These are phyloP conservation scores for Thecaphora thlaspeos DNA, from an alignment of 1,284 basidiomycete genomes.

Conservation along the genomic window DNA sequence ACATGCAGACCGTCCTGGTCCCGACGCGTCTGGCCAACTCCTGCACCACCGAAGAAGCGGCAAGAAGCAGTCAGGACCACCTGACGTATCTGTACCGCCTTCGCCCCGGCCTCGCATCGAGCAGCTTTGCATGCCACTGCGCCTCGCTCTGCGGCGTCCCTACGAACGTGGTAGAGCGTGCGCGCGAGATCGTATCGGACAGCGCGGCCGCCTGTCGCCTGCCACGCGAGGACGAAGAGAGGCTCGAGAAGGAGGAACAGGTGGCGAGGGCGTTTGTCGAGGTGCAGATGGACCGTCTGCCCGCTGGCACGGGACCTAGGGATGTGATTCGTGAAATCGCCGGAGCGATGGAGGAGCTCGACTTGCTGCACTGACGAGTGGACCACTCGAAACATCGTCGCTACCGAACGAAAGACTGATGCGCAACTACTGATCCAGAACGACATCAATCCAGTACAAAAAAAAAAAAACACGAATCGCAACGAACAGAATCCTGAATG, in stretches of 20 bases:
- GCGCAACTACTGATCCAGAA: too few species aligned
- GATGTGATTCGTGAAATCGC: too few species aligned
- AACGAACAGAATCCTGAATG: too few species aligned
- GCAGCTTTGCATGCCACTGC: constrained; percentile 27
- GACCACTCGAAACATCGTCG: too few species aligned
- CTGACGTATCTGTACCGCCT: constrained; percentile 32
- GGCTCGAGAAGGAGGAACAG: constrained; percentile 6
- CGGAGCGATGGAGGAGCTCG: too few species aligned
- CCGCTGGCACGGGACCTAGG: background rate
- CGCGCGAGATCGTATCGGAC: constrained; percentile 10
- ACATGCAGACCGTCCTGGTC: constrained; percentile 33
- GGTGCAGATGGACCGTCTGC: constrained; percentile 8
- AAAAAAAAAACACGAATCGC: background rate
- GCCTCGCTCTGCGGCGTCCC: constrained; percentile 32
- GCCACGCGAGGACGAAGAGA: constrained; percentile 6
- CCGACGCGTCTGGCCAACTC: constrained; percentile 9
- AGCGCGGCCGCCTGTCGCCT: constrained; percentile 12
- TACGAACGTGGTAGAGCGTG: constrained; percentile 19
- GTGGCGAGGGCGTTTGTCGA: constrained; percentile 21
- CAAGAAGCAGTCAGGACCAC: too few species aligned
- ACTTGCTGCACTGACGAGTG: too few species aligned
- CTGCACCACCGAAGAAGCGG: background rate
- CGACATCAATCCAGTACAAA: too few species aligned
- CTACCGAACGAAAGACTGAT: too few species aligned
- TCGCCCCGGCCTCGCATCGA: constrained; percentile 20